A percentile compares a stretch with the other conserved stretches of the same genome.
phyloP scores from a whole-genome alignment of 2,329 filamentous ascomycete species.

The Fusarium metavorans region DNA sequence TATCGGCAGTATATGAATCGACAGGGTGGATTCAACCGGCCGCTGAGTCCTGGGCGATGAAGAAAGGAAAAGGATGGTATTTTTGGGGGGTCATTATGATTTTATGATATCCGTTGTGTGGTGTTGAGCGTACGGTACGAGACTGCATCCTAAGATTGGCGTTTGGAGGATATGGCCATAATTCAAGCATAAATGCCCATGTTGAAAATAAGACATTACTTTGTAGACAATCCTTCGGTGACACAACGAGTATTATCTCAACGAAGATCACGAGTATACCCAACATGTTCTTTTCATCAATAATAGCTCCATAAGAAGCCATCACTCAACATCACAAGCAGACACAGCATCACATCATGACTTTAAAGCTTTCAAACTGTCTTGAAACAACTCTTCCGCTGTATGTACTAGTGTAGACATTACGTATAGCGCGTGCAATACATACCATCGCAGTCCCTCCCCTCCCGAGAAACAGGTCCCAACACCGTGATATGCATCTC shows the following conservation, averaged over 20 bases:
- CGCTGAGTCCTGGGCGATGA: constrained; percentile 70
- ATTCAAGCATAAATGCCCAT: not conserved
- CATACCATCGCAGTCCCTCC: constrained; percentile 35
- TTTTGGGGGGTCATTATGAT: not conserved
- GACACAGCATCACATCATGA: not conserved
- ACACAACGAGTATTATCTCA: not conserved
- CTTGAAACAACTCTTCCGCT: constrained; percentile 35
- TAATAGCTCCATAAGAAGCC: too few relatives aligned
- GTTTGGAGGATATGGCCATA: not conserved
- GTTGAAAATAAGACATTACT: not conserved
- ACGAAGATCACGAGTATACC: not conserved
- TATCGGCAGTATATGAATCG: constrained; percentile 98
- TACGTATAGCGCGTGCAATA: constrained; percentile 50
- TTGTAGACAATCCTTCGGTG: not conserved
- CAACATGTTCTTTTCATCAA: too few relatives aligned
- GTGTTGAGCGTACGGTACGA: not conserved
- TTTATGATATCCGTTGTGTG: constrained; percentile 5
- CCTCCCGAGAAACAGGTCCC: constrained; percentile 22
- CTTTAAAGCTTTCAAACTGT: constrained; percentile 1
- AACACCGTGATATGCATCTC: constrained; percentile 42
- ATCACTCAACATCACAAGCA: not conserved
- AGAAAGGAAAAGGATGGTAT: not conserved
- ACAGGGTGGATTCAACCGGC: constrained; percentile 83
- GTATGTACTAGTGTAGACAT: constrained; percentile 52
- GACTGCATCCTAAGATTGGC: not conserved